These are phyloP conservation scores for Talaromyces sp. DNA, from an alignment of 2,329 filamentous ascomycete genomes.

Conservation along the genomic window DNA sequence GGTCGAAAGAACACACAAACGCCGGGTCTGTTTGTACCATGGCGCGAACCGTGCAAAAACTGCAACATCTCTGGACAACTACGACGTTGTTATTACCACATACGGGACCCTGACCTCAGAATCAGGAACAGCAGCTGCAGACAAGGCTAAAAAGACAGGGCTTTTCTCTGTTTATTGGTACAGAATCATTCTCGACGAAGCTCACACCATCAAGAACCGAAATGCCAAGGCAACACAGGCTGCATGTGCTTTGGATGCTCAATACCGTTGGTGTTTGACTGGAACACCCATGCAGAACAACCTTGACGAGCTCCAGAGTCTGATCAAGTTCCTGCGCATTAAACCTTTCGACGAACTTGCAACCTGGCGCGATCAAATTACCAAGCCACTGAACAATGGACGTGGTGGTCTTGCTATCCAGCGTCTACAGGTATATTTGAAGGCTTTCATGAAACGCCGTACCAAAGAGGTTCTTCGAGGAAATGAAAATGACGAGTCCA, in stretches of 20 bases:
- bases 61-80: conserved; percentile 73
- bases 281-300: conserved; percentile 99
- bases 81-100: conserved; percentile 95
- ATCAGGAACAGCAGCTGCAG: conserved; percentile 64
- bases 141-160: conserved; percentile 69
- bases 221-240: conserved; percentile 95
- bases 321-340: conserved; percentile 90
- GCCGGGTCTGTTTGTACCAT: conserved; percentile 89
- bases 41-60: conserved; percentile 82
- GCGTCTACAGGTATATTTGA: conserved; percentile 79
- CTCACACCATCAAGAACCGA: conserved; percentile 97
- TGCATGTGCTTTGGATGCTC: conserved; percentile 78
- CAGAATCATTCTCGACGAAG: conserved; percentile 91
- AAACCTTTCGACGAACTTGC: conserved; percentile 84
- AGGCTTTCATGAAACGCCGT: conserved; percentile 97
- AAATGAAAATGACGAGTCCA: conserved; percentile 77
- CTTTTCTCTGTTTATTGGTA: conserved; percentile 96
- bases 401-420: conserved; percentile 86
- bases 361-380: conserved; percentile 91
- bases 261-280: conserved; percentile 94
- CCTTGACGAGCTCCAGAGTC: conserved; percentile 89
- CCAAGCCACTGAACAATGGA: conserved; percentile 83
- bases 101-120: conserved; percentile 96
- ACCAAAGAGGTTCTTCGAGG: conserved; percentile 96
- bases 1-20: conserved; percentile 67